phyloP scores from a whole-genome alignment of 2,329 filamentous ascomycete genomes.

The Dothidotthia symphoricarpi region DNA sequence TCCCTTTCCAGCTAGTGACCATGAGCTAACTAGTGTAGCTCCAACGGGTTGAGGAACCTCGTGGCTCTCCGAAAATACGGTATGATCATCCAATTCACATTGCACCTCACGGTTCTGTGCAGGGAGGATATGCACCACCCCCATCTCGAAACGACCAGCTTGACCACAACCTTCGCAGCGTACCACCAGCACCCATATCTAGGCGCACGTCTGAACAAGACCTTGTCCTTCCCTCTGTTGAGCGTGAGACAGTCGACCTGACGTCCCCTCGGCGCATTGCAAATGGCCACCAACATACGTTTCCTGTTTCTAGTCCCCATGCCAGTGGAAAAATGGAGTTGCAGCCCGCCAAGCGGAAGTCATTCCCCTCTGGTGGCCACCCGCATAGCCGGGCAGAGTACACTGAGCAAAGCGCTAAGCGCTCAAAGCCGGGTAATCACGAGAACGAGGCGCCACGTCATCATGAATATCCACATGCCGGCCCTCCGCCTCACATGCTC shows the following conservation, averaged over 20 bases:
- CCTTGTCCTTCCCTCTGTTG: constrained; percentile 35
- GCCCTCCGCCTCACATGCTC: constrained; percentile 2
- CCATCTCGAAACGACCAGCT: constrained; percentile 6
- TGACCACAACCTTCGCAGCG: constrained; percentile 1
- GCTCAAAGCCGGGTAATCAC: constrained; percentile 13
- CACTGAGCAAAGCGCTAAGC: constrained; percentile 11
- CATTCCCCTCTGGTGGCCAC: neutral
- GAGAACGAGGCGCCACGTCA: constrained; percentile 6
- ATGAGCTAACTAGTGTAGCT: constrained; percentile 31
- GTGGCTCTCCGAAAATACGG: constrained; percentile 12
- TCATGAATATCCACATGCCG: constrained; percentile 1
- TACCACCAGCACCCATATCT: constrained; percentile 7
- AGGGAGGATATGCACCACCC: constrained; percentile 13
- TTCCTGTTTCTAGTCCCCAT: constrained; percentile 7
- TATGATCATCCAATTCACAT: constrained; percentile 13
- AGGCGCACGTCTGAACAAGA: constrained; percentile 34
- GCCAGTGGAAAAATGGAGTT: constrained; percentile 7
- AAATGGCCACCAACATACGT: constrained; percentile 4
- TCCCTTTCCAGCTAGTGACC: constrained; percentile 2
- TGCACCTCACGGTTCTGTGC: constrained; percentile 9
- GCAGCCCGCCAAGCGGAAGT: constrained; percentile 22
- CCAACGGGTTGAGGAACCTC: constrained; percentile 25
- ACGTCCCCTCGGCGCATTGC: constrained; percentile 14
- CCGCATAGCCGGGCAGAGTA: neutral
- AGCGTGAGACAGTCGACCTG: constrained; percentile 26